Evolutionary conservation across 345 rosid genomes (phyloP).

Genomic region (Bruguiera gymnorhiza): DNA sequence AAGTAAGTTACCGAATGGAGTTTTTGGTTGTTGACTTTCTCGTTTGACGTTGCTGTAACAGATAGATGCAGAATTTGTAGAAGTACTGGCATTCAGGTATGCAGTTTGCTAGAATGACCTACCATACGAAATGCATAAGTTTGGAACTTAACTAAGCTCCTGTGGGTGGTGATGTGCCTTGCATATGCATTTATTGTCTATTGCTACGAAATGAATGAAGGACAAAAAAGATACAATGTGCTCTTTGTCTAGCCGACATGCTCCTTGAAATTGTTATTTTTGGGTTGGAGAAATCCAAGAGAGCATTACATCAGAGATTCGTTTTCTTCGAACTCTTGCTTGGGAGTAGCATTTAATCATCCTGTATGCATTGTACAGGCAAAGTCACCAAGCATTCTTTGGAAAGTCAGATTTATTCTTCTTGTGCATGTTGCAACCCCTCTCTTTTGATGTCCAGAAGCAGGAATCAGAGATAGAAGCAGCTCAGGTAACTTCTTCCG

Average conservation of each 20-base stretch:
- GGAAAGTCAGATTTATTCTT: conserved; percentile 79
- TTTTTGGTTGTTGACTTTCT: background rate
- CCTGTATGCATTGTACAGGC: conserved; percentile 37
- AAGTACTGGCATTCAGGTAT: conserved; percentile 85
- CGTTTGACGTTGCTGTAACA: conserved; percentile 29
- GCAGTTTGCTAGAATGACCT: background rate
- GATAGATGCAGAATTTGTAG: conserved; percentile 73
- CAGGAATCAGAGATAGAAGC: conserved; percentile 79
- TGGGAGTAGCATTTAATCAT: background rate
- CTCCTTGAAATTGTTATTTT: no score
- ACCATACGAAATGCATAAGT: background rate
- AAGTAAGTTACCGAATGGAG: background rate
- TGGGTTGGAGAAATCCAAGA: background rate
- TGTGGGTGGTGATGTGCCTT: no score
- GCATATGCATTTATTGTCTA: background rate
- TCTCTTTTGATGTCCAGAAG: conserved; percentile 55
- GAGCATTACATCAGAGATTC: background rate
- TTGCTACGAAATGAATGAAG: background rate
- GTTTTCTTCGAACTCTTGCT: background rate
- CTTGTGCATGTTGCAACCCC: conserved; percentile 69
- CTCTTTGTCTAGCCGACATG: no score
- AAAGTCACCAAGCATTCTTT: conserved; percentile 68
- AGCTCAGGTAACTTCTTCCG: conserved; percentile 46
- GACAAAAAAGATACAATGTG: no score
- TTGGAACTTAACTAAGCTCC: no score